Evolutionary conservation across 345 rosid genomes (phyloP).

Genomic region (Physaria fendleri): DNA sequence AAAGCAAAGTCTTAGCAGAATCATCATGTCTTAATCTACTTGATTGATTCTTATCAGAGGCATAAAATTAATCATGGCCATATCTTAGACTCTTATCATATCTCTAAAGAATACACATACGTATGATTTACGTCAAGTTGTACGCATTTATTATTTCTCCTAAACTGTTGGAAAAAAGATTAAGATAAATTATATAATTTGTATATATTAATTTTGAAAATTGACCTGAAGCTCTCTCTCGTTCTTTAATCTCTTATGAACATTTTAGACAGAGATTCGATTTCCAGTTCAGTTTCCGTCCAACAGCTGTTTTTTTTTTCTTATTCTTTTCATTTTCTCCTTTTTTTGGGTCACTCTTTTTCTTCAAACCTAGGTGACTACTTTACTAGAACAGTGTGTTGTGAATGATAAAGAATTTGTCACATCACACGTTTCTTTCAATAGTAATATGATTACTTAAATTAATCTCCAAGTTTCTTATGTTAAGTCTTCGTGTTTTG

Average conservation of each 20-base stretch:
- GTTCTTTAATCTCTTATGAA: no score
- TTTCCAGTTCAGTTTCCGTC: no score
- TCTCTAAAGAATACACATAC: conserved; percentile 5
- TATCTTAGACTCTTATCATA: conserved; percentile 7
- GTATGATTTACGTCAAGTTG: not conserved
- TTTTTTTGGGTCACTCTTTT: no score
- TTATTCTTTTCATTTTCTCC: no score
- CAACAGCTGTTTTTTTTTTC: no score
- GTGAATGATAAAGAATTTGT: not conserved
- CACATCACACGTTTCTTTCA: not conserved
- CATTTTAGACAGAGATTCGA: no score
- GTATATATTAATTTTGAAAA: not conserved
- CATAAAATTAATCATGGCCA: conserved; percentile 23
- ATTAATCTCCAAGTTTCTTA: not conserved
- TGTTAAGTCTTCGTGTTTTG: not conserved
- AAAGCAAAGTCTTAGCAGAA: conserved; percentile 30
- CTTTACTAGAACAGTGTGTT: not conserved
- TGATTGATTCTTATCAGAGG: conserved; percentile 20
- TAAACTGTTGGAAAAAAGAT: not conserved
- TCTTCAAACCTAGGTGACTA: no score
- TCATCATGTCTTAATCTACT: conserved; percentile 21
- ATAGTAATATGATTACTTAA: not conserved
- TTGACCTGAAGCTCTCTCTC: no score
- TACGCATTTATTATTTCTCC: not conserved
- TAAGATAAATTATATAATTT: not conserved